phyloP scores from a whole-genome alignment of 495 filamentous ascomycete genomes.

The Aspergillus bridgeri region DNA sequence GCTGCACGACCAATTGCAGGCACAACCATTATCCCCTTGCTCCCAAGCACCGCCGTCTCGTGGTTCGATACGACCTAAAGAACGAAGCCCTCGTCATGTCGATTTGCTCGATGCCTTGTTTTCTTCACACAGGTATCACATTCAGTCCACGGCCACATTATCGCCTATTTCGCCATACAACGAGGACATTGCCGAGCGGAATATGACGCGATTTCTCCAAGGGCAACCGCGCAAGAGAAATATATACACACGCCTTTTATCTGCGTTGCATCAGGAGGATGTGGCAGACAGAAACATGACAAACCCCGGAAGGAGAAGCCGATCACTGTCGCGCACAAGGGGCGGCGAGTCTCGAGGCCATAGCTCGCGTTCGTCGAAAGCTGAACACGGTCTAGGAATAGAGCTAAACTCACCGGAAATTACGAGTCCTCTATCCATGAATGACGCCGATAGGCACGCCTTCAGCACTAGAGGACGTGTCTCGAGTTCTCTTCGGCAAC shows the following conservation, averaged over 20 bases:
- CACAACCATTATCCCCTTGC: constrained; percentile 27
- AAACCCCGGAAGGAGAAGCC: constrained; percentile 19
- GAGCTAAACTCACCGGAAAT: constrained; percentile 11
- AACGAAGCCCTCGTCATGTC: constrained; percentile 31
- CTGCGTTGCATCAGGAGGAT: constrained; percentile 41
- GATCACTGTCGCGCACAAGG: constrained; percentile 24
- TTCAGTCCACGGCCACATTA: constrained; percentile 17
- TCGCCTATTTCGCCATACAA: constrained; percentile 41
- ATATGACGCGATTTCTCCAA: constrained; percentile 41
- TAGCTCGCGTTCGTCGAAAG: constrained; percentile 8
- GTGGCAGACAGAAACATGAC: constrained; percentile 44
- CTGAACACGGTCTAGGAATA: constrained; percentile 2
- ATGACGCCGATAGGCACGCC: constrained; percentile 7
- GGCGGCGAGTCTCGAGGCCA: constrained; percentile 15
- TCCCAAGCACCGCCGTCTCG: constrained; percentile 23
- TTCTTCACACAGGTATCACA: constrained; percentile 28
- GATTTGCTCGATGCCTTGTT: constrained; percentile 42
- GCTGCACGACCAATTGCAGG: constrained; percentile 33
- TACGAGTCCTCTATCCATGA: constrained; percentile 1
- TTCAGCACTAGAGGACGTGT: background rate
- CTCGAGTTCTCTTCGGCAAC: constrained; percentile 16
- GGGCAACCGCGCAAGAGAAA: constrained; percentile 21
- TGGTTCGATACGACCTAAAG: constrained; percentile 14
- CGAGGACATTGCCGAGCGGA: constrained; percentile 47
- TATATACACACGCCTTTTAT: constrained; percentile 30